Conservation (phyloP, 768 basidiomycete species). For the Rubroboletus satanas region DNA sequence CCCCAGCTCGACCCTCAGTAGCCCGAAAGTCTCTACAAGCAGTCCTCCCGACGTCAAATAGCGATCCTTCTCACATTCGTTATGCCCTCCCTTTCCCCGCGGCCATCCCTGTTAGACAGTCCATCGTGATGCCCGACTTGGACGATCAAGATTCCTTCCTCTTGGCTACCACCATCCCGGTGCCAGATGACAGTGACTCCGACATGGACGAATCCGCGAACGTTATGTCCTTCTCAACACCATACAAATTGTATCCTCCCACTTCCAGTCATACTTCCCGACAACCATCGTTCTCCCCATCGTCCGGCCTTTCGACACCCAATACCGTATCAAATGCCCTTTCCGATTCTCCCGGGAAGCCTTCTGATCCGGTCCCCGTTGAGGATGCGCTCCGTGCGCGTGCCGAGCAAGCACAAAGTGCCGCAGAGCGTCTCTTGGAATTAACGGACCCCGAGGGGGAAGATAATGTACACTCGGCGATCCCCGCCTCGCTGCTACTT, state of each 20-base stretch:
- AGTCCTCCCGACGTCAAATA: slow-evolving; percentile 34
- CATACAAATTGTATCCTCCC: slow-evolving; percentile 50
- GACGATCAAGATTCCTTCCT: slow-evolving; percentile 60
- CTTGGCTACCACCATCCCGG: slow-evolving; percentile 67
- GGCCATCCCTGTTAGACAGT: slow-evolving; percentile 41
- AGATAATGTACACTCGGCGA: slow-evolving; percentile 44
- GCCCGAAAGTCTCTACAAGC: slow-evolving; percentile 40
- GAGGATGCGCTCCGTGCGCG: slow-evolving; percentile 85
- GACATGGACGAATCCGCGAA: slow-evolving; percentile 57
- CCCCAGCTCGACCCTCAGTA: slow-evolving; percentile 31
- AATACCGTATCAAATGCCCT: slow-evolving; percentile 55
- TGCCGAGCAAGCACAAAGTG: slow-evolving; percentile 91
- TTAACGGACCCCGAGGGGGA: slow-evolving; percentile 79
- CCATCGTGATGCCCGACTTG: slow-evolving; percentile 40
- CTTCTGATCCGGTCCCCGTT: slow-evolving; percentile 48
- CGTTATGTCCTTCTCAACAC: slow-evolving; percentile 68
- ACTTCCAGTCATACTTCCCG: slow-evolving; percentile 38
- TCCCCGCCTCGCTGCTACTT: slow-evolving; percentile 53
- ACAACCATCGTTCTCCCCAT: slow-evolving; percentile 50
- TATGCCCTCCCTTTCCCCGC: slow-evolving; percentile 5
- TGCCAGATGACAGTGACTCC: slow-evolving; percentile 71
- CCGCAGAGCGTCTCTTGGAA: slow-evolving; percentile 84
- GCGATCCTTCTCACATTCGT: slow-evolving; percentile 24
- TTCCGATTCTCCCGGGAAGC: slow-evolving; percentile 49
- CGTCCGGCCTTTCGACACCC: slow-evolving; percentile 47